Evolutionary conservation across 163 green algal species (phyloP).

Genomic region (Chlamydomonas reinhardtii): DNA sequence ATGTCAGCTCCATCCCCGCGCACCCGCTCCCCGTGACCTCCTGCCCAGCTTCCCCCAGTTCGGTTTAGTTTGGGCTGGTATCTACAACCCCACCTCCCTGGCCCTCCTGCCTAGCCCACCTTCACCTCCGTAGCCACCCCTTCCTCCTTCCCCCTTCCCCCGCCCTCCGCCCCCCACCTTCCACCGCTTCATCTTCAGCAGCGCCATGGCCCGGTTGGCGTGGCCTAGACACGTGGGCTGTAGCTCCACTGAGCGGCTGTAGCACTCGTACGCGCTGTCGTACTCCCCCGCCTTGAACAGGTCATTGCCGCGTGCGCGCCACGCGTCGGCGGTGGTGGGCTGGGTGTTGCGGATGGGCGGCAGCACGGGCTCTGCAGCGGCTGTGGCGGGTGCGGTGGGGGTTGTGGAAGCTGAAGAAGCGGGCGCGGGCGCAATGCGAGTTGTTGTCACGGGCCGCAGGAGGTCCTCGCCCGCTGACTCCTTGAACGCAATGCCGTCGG

Average conservation of each 20-base stretch:
- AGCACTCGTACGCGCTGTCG: constrained; percentile 75
- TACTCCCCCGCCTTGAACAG: constrained; percentile 81
- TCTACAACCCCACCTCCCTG: no score
- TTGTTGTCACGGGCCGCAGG: constrained; percentile 20
- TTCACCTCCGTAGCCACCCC: no score
- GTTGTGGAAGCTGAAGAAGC: background rate
- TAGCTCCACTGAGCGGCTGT: constrained; percentile 73
- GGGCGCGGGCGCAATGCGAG: background rate
- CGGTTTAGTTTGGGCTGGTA: no score
- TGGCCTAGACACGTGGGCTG: constrained; percentile 71
- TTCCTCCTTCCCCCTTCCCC: no score
- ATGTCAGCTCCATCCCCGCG: no score
- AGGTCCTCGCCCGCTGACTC: constrained; percentile 16
- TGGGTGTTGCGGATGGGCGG: constrained; percentile 55
- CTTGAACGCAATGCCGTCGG: constrained; percentile 1
- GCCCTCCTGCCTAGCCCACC: no score
- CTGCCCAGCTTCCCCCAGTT: no score
- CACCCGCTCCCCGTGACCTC: no score
- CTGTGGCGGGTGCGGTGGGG: background rate
- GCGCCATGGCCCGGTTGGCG: constrained; percentile 90
- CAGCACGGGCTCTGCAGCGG: background rate
- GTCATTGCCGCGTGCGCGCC: constrained; percentile 76
- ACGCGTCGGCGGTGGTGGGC: constrained; percentile 57
- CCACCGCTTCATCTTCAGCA: constrained; percentile 78
- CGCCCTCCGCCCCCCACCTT: background rate